Base-by-base conservation (phyloP, 2,329 filamentous ascomycete genomes). In the Polychaeton citri region DNA sequence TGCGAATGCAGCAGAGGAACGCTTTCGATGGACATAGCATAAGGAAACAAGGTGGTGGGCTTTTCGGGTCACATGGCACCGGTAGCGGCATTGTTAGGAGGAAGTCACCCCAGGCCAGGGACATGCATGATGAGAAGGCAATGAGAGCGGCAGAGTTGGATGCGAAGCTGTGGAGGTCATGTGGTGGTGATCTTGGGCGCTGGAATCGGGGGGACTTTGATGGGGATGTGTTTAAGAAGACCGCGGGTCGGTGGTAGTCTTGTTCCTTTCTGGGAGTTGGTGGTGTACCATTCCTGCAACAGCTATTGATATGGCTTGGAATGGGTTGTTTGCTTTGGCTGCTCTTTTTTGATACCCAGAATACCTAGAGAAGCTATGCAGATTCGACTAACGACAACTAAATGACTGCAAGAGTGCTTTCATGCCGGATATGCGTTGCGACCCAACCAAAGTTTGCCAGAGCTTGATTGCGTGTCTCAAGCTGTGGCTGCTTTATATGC, bases 201-300 rank as follows among this genome's bases (percentile, higher is more conserved):
- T 58, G 54, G 53, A 58, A 57, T 39, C 41, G 47, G 7, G 53
- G 54, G 2, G 54, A 58, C 26, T 58, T 58, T 41, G 53, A 49
- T 15, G 51, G 44, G 1, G 39, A 43, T 30, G 38, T 41, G 10
- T 51, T 55, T 32, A 36, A 32, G 24, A 46, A 41, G 36, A 55
- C 50, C 39, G 54, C 49, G 6, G 43, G 37, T 15, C 46, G 54
- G 34, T 57, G 54, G 54, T 57, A 32, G 39, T 32, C 12, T 26
- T 26, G 33, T 19, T 17, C 24, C 16, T 16, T n/a, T n/a, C n/a
- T n/a, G n/a, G n/a, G n/a, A n/a, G n/a, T n/a, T n/a, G n/a, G n/a
- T n/a, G n/a, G n/a, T n/a, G n/a, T n/a, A n/a, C n/a, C n/a, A n/a
- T n/a, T n/a, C n/a, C n/a, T n/a, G n/a, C n/a, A n/a, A n/a, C n/a